These are phyloP conservation scores for Vigna reflexopilosa DNA, from an alignment of 306 rosid genomes.

Conservation along the genomic window DNA sequence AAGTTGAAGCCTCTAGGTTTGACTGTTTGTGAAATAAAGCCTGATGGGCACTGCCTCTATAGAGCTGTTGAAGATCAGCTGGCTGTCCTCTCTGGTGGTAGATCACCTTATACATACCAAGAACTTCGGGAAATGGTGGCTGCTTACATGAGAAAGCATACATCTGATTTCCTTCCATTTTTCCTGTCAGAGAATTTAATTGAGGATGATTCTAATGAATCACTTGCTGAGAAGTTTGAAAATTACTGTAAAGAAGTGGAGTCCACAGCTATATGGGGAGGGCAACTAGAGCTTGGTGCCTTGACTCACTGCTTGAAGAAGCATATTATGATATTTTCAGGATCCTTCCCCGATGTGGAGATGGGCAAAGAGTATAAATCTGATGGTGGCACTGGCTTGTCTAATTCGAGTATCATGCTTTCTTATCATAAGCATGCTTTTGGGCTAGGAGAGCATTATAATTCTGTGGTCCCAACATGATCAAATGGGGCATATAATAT, in stretches of 20 bases:
- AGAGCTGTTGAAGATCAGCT: conserved; percentile 90
- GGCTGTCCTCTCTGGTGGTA: conserved; percentile 58
- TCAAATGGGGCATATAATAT: conserved; percentile 39
- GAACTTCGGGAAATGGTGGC: conserved; percentile 85
- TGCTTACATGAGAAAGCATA: conserved; percentile 74
- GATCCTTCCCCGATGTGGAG: conserved; percentile 97
- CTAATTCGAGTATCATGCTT: conserved; percentile 65
- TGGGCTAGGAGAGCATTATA: conserved; percentile 96
- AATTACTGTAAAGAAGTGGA: conserved; percentile 86
- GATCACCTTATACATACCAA: conserved; percentile 72
- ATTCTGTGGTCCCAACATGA: conserved; percentile 76
- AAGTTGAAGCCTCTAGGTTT: conserved; percentile 88
- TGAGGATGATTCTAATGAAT: conserved; percentile 60
- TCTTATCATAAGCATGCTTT: conserved; percentile 95
- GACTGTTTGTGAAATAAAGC: conserved; percentile 79
- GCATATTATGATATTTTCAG: conserved; percentile 85
- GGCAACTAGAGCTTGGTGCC: conserved; percentile 95
- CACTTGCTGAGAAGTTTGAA: conserved; percentile 69
- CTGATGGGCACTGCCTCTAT: conserved; percentile 95
- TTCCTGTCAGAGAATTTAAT: conserved; percentile 69
- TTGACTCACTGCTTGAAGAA: conserved; percentile 81
- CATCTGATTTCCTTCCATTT: conserved; percentile 78
- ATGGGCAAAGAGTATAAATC: conserved; percentile 94
- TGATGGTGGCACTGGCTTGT: conserved; percentile 40
- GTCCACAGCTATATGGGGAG: conserved; percentile 96